Evolutionary conservation across 2,329 filamentous ascomycete genomes (phyloP).

Genomic region (Aureobasidium lini): DNA sequence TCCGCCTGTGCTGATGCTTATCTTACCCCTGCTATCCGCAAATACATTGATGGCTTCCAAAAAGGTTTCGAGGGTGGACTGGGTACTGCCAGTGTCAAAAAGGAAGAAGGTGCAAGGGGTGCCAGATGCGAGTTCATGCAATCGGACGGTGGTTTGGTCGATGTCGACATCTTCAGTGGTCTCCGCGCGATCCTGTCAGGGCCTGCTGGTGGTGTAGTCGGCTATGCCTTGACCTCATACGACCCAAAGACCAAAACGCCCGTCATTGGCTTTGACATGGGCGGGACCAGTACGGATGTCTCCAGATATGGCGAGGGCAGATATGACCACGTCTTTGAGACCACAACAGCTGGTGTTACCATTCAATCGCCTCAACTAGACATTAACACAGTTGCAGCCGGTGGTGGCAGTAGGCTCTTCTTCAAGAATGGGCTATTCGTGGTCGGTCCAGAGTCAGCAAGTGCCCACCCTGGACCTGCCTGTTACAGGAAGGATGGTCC

Average conservation of each 20-base stretch:
- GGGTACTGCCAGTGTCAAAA: constrained; percentile 65
- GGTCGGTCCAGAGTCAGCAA: constrained; percentile 81
- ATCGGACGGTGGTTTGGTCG: constrained; percentile 62
- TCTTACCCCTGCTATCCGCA: constrained; percentile 69
- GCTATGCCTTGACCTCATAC: constrained; percentile 86
- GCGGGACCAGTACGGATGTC: constrained; percentile 86
- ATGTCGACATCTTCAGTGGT: constrained; percentile 65
- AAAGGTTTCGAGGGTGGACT: constrained; percentile 74
- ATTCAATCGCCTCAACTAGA: constrained; percentile 89
- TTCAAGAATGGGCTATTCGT: constrained; percentile 86
- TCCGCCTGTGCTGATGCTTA: constrained; percentile 76
- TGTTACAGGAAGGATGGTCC: constrained; percentile 88
- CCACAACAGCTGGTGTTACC: constrained; percentile 86
- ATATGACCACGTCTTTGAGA: constrained; percentile 92
- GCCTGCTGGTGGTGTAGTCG: constrained; percentile 87
- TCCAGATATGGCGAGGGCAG: constrained; percentile 71
- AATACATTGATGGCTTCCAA: constrained; percentile 71
- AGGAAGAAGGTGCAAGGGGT: constrained; percentile 55
- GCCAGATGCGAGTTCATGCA: constrained; percentile 95
- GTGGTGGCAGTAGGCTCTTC: constrained; percentile 76
- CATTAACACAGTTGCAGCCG: constrained; percentile 91
- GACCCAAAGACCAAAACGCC: constrained; percentile 74
- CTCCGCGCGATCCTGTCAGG: constrained; percentile 80
- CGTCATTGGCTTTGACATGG: constrained; percentile 95
- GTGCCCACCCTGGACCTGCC: constrained; percentile 81